These are phyloP conservation scores for Plasmodium berghei DNA, from an alignment of 169 alveolate genomes.

Conservation along the genomic window DNA sequence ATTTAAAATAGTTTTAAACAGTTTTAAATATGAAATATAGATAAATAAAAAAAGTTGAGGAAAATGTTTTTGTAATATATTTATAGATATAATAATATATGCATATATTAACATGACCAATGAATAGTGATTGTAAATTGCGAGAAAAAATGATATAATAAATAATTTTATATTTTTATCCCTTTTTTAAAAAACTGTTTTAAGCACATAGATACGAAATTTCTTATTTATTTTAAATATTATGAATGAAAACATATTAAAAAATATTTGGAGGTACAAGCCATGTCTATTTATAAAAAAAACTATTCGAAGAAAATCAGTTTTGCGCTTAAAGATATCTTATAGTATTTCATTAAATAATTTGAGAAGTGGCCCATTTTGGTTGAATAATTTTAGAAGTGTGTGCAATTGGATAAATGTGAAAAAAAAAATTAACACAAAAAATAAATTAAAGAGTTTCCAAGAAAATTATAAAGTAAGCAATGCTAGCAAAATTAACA, in stretches of 20 bases:
- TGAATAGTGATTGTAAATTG: background rate
- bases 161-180: constrained; percentile 9
- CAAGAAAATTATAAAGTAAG: constrained; percentile 4
- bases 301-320: constrained; percentile 1
- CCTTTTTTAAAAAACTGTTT: constrained; percentile 7
- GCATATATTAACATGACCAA: background rate
- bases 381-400: background rate
- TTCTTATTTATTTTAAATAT: constrained; percentile 12
- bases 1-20: background rate
- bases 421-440: background rate
- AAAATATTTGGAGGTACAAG: constrained; percentile 28
- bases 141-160: constrained; percentile 16
- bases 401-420: background rate
- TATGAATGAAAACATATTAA: constrained; percentile 63
- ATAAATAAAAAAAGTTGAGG: background rate
- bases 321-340: constrained; percentile 24
- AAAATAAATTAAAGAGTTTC: constrained; percentile 7
- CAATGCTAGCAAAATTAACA: background rate
- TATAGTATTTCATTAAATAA: background rate
- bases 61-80: background rate
- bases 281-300: constrained; percentile 62
- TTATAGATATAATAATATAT: constrained; percentile 6
- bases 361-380: background rate
- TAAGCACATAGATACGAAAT: constrained; percentile 14
- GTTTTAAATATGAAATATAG: background rate